Evolutionary conservation across 139 green algal genomes (phyloP), one percentile per base, ranked within the genome.

Genomic region (Closterium sp.): DNA sequence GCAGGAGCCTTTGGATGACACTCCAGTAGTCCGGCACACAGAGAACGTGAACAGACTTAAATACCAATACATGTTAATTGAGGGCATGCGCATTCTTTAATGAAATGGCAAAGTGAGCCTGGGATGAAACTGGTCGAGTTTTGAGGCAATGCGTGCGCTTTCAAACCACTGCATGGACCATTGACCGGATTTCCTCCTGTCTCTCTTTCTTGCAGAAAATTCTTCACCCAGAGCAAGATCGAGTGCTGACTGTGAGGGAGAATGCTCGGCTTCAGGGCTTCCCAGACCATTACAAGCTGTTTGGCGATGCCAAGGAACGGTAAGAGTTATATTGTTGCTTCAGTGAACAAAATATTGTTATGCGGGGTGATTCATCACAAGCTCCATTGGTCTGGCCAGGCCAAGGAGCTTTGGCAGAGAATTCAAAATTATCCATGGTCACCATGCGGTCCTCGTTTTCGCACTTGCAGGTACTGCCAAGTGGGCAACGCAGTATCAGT

Each of bases 401-500:
- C 62, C 62, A 0, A 79, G 62, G 38, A 50, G 5, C 38, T 50
- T 50, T 50, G 38, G 38, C 38, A 50, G 38, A 9, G 7, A 50
- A 13, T 11, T 50, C 7, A 13, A 11, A 9, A 19, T 27, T 79
- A 27, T 27, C 19, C 2, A 27, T 27, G 17, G 2, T 79, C 19
- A 22, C 17, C 17, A 79, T 79, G 62, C 3, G 13, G 10, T 13
- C 0, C 34, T 42, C 34, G 34, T 42, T 42, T 70, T 70, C 9
- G 50, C 50, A 70, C 17, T 27, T 91, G 31, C 88, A 94, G 94
- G 45, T 96, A 96, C 70, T 70, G 90, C 45, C 96, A 97, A 95
- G 97, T 98, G 31, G 97, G 97, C 92, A 98, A 98, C 86, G 97
- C 97, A 0, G 97, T 98, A 29, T 89, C 93, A 9, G 95, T 96